phyloP scores from a whole-genome alignment of 1,139 yeast species.

The Sugiyamaella novakii region DNA sequence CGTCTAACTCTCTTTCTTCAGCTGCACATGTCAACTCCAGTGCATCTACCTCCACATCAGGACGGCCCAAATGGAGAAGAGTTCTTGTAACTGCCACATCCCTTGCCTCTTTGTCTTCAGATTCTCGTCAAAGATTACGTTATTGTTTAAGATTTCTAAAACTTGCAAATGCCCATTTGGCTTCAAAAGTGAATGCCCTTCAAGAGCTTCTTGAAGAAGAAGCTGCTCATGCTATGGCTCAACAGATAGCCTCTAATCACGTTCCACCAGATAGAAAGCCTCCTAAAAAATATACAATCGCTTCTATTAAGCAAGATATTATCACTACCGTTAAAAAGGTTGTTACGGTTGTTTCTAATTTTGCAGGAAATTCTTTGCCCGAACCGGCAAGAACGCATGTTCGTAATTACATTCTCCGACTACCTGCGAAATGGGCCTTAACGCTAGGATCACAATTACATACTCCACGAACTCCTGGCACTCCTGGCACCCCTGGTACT shows the following conservation, averaged over 20 bases:
- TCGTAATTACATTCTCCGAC: constrained; percentile 69
- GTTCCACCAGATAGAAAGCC: constrained; percentile 27
- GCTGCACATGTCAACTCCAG: background rate
- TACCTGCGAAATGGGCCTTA: constrained; percentile 68
- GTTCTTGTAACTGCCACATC: constrained; percentile 48
- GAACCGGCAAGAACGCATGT: constrained; percentile 87
- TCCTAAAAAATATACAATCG: constrained; percentile 36
- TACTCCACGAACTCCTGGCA: constrained; percentile 20
- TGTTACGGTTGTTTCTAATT: constrained; percentile 80
- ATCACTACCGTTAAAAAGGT: constrained; percentile 87
- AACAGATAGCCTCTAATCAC: constrained; percentile 34
- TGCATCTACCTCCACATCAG: background rate
- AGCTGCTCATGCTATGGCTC: constrained; percentile 36
- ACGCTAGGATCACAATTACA: constrained; percentile 33
- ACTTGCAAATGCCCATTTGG: constrained; percentile 73
- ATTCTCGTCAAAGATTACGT: constrained; percentile 68
- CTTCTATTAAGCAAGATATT: constrained; percentile 71
- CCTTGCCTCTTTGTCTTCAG: constrained; percentile 54
- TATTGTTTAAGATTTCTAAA: constrained; percentile 73
- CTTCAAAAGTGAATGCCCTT: constrained; percentile 61
- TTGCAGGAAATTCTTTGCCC: constrained; percentile 71
- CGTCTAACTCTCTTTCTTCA: constrained; percentile 2
- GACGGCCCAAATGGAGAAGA: constrained; percentile 40
- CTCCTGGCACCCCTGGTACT: constrained; percentile 18
- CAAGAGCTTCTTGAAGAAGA: constrained; percentile 56